Conservation (phyloP, 208 protist genomes). For the Leishmania martiniquensis region DNA sequence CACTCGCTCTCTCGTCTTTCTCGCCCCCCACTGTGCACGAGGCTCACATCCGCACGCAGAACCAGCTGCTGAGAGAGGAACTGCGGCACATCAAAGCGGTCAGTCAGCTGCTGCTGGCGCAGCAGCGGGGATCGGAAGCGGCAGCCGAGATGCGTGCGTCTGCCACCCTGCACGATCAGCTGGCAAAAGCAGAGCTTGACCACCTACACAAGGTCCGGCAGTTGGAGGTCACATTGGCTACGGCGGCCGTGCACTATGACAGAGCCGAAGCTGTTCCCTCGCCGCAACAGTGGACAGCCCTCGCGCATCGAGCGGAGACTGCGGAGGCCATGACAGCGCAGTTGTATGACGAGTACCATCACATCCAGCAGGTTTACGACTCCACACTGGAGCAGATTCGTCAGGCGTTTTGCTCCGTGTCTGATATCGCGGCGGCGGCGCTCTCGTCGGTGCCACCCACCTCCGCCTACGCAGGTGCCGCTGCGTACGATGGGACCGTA, state of each 20-base stretch:
- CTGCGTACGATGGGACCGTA: constrained; percentile 17
- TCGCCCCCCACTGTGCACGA: background rate
- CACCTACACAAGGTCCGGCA: constrained; percentile 26
- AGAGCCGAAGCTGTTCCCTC: background rate
- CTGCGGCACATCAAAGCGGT: constrained; percentile 43
- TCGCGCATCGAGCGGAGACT: constrained; percentile 18
- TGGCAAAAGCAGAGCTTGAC: constrained; percentile 13
- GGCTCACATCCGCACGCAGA: constrained; percentile 6
- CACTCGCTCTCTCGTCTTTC: background rate
- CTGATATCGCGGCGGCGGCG: constrained; percentile 2
- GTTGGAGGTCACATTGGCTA: constrained; percentile 13
- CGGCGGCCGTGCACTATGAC: background rate
- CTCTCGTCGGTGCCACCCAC: background rate
- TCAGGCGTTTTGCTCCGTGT: constrained; percentile 15
- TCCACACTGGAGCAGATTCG: constrained; percentile 16
- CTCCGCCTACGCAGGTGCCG: background rate
- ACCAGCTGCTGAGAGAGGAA: constrained; percentile 40
- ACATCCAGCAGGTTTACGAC: constrained; percentile 9
- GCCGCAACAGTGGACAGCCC: background rate
- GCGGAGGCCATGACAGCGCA: constrained; percentile 16
- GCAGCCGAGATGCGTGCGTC: constrained; percentile 26
- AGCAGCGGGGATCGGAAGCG: constrained; percentile 32
- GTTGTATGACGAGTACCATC: constrained; percentile 11
- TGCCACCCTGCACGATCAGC: constrained; percentile 17
- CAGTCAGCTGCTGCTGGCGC: constrained; percentile 41